A percentile compares a stretch with the other conserved stretches of the same genome.
Evolutionary conservation across 2,329 filamentous ascomycete genomes (phyloP).

Genomic region (Pseudogymnoascus sp.): DNA sequence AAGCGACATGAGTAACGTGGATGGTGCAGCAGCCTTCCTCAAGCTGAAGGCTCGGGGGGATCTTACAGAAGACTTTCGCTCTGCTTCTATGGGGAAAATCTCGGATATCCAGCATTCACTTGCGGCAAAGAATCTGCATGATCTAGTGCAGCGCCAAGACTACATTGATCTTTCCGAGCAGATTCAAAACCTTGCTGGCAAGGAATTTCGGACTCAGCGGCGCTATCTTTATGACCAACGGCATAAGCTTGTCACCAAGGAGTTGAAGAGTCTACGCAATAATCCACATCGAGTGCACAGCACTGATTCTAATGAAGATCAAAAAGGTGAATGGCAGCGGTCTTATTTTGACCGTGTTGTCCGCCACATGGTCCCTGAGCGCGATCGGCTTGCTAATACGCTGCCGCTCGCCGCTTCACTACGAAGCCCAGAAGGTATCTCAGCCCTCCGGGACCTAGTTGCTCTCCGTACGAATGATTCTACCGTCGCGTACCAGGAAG

Average conservation of each 20-base stretch:
- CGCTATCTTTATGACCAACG: slow-evolving; percentile 11
- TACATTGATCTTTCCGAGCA: not conserved
- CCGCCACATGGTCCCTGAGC: slow-evolving; percentile 11
- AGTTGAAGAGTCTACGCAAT: slow-evolving; percentile 11
- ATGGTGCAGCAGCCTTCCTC: not conserved
- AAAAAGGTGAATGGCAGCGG: slow-evolving; percentile 5
- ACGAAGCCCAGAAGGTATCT: slow-evolving; percentile 10
- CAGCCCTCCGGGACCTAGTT: slow-evolving; percentile 10
- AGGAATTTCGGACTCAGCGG: slow-evolving; percentile 10
- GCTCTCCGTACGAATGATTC: slow-evolving; percentile 12
- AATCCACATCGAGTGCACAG: slow-evolving; percentile 11
- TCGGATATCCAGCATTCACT: slow-evolving; percentile 13
- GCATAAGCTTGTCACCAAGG: slow-evolving; percentile 6
- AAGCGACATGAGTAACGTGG: not conserved
- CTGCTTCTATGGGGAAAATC: slow-evolving; percentile 1
- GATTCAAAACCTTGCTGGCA: slow-evolving; percentile 4
- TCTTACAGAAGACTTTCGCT: slow-evolving; percentile 7
- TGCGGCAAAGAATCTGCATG: slow-evolving; percentile 6
- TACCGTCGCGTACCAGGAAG: slow-evolving; percentile 7
- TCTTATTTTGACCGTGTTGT: slow-evolving; percentile 13
- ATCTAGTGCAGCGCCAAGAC: slow-evolving; percentile 12
- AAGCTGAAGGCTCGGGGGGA: not conserved
- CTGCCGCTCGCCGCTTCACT: slow-evolving; percentile 1
- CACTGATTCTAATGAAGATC: slow-evolving; percentile 5
- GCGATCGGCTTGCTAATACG: slow-evolving; percentile 12